Evolutionary conservation across 2,329 filamentous ascomycete species (phyloP), one percentile per base, ranked within the genome.

Genomic region (Pleurostoma richardsiae): DNA sequence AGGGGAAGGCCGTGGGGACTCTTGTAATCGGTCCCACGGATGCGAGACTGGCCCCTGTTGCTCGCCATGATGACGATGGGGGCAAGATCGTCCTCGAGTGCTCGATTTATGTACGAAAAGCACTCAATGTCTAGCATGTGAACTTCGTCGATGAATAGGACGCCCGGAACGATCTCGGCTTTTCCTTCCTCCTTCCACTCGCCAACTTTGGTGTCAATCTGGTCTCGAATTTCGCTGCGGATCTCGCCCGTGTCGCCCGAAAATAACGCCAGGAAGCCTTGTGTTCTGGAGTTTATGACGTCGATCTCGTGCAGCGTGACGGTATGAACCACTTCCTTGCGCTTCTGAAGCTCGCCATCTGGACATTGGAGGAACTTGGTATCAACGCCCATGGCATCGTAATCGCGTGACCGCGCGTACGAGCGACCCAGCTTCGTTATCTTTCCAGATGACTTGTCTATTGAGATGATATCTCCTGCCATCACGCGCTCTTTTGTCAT

Each of bases 131-230:
- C 94, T 48, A 99, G 87, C 92, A 99, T 97, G 76, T 99, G 94
- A 4, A 99, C 92, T 72, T 99, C 94, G 61, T 99, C 94, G 60
- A 99, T 95, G 75, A 99, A 99, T 6, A 99, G 74, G 6, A 99
- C 94, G 41, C 94, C 94, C 0, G 94, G 94, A 1, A 99, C 90
- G 46, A 99, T 97, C 70, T 95, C 91, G 3, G 94, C 94, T 69
- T 99, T 99, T 71, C 94, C 94, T 70, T 99, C 94, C 68, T 99
- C 94, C 70, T 95, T 96, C 94, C 94, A 99, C 70, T 99, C 94
- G 42, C 86, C 91, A 3, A 99, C 91, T 71, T 99, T 99, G 56
- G 89, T 96, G 73, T 99, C 95, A 77, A 99, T 99, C 74, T 99
- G 94, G 65, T 97, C 92, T 47, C 94, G 85, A 52, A 99, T 92